A percentile compares a stretch with the other conserved stretches of the same genome.
These are phyloP conservation scores for Sungouiella thailandica DNA, from an alignment of 805 yeast species.

Conservation along the genomic window DNA sequence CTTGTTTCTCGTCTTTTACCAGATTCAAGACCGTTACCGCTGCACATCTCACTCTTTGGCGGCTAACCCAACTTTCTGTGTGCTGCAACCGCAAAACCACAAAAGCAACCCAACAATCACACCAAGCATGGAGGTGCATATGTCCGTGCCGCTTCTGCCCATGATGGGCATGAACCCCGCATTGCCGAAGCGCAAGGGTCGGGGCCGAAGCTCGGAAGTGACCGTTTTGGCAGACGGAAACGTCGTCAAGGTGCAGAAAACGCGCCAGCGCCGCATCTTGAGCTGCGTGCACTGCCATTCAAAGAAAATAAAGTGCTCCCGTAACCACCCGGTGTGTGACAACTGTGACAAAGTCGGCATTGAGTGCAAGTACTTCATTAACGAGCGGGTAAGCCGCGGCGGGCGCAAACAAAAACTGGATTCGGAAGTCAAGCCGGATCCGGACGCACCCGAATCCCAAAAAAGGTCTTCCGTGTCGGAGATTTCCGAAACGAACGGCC, in stretches of 20 bases:
- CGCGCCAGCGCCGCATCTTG: slow-evolving; percentile 55
- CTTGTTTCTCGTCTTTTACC: too few relatives aligned
- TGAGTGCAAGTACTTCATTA: slow-evolving; percentile 52
- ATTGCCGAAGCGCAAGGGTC: not conserved
- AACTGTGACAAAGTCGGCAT: slow-evolving; percentile 45
- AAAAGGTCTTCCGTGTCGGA: not conserved
- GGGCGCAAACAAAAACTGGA: slow-evolving; percentile 15
- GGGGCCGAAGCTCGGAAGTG: slow-evolving; percentile 7
- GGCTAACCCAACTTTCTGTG: too few relatives aligned
- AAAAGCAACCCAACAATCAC: too few relatives aligned
- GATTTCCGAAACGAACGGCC: slow-evolving; percentile 1
- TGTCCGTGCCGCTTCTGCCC: not conserved
- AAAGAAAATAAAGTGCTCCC: slow-evolving; percentile 60
- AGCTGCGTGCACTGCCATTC: slow-evolving; percentile 57
- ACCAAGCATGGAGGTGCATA: not conserved
- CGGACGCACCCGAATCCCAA: slow-evolving; percentile 1
- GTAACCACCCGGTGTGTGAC: slow-evolving; percentile 51
- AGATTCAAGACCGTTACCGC: too few relatives aligned
- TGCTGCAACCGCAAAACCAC: too few relatives aligned
- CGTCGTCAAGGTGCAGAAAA: slow-evolving; percentile 55
- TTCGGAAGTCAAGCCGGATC: too few relatives aligned
- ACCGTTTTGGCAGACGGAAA: slow-evolving; percentile 44
- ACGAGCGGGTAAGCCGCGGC: slow-evolving; percentile 50
- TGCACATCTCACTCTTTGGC: too few relatives aligned
- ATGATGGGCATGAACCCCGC: not conserved